A percentile compares a stretch with the other conserved stretches of the same genome.
Evolutionary conservation across 805 yeast genomes (phyloP).

Genomic region (Candida sakaeoensis): DNA sequence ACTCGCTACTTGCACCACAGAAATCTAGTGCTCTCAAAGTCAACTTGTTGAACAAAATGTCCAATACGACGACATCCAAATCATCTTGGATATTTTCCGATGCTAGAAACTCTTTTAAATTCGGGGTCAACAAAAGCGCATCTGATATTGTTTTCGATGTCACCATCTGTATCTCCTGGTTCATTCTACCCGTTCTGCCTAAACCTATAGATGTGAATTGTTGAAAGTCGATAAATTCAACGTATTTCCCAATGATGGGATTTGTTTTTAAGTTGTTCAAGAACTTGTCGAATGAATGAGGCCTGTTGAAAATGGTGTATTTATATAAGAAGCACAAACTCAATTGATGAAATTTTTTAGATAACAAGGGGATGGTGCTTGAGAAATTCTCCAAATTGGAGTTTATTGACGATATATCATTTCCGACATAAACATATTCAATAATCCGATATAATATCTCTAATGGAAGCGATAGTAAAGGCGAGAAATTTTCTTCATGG

Average conservation of each 20-base stretch:
- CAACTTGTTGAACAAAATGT: slow-evolving; percentile 50
- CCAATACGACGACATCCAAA: slow-evolving; percentile 56
- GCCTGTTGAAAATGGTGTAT: slow-evolving; percentile 72
- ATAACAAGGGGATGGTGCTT: slow-evolving; percentile 51
- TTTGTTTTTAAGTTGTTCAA: slow-evolving; percentile 46
- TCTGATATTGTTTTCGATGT: slow-evolving; percentile 67
- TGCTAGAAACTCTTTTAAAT: slow-evolving; percentile 73
- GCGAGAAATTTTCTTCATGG: slow-evolving; percentile 9
- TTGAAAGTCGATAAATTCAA: slow-evolving; percentile 77
- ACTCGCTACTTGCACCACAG: slow-evolving; percentile 76
- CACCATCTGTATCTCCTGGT: slow-evolving; percentile 86
- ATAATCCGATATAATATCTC: slow-evolving; percentile 54
- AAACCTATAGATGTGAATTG: slow-evolving; percentile 86
- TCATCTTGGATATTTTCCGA: slow-evolving; percentile 85
- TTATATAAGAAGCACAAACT: slow-evolving; percentile 58
- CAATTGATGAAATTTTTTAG: slow-evolving; percentile 54
- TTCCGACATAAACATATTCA: slow-evolving; percentile 53
- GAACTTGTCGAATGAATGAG: slow-evolving; percentile 74
- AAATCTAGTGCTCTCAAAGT: slow-evolving; percentile 73
- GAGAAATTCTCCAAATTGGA: slow-evolving; percentile 50
- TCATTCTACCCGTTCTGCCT: slow-evolving; percentile 87
- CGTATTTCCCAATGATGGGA: slow-evolving; percentile 53
- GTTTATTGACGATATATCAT: slow-evolving; percentile 49
- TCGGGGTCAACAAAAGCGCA: slow-evolving; percentile 61
- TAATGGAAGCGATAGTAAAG: slow-evolving; percentile 41